phyloP scores from a whole-genome alignment of 176 grass and related monocot genomes.

The Aegilops bicornis region DNA sequence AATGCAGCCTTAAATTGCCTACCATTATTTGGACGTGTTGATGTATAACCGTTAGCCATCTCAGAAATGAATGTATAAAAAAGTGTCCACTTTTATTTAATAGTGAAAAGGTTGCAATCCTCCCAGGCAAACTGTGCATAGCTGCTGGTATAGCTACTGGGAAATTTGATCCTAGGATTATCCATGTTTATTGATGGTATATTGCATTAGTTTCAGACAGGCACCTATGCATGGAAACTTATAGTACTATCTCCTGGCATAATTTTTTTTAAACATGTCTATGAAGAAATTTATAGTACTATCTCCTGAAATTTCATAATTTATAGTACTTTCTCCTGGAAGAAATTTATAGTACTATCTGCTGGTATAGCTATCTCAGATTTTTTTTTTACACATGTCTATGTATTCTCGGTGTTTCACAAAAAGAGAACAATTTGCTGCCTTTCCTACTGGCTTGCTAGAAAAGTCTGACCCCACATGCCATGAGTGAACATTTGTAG shows the following conservation, averaged over 20 bases:
- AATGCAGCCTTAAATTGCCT: background rate
- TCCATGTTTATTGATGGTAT: background rate
- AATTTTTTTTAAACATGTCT: background rate
- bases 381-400: background rate
- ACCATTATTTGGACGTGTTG: background rate
- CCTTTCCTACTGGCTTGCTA: background rate
- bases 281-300: too few species aligned
- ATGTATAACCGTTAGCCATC: background rate
- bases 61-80: background rate
- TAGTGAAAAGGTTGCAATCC: too few species aligned
- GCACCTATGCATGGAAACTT: background rate
- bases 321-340: background rate
- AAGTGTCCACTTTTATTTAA: slow-evolving; percentile 1
- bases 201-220: slow-evolving; percentile 9
- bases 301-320: background rate
- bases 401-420: background rate
- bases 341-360: background rate
- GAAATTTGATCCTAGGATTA: background rate
- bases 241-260: background rate
- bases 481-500: background rate
- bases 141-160: slow-evolving; percentile 2
- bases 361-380: too few species aligned
- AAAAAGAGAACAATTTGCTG: too few species aligned
- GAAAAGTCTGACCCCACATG: background rate
- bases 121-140: slow-evolving; percentile 6